Percentiles rank a stretch among this genome's conserved stretches.
Conservation (phyloP, 768 basidiomycete species). For the Coprinopsis marcescibilis region DNA sequence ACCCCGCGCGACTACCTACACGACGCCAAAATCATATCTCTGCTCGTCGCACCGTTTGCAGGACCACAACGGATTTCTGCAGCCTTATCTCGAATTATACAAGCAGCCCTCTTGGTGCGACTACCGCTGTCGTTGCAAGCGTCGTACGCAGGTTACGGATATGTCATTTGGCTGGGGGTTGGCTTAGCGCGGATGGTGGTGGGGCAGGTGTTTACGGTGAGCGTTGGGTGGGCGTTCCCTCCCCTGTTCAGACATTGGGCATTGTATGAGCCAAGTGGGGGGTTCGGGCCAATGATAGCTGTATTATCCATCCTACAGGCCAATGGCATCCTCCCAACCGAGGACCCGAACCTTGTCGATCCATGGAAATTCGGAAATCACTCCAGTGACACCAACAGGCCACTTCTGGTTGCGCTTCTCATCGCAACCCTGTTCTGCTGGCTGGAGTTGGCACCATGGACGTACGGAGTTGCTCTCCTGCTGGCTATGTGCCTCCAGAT, state of each 20-base stretch:
- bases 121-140: too few species aligned
- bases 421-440: conserved; percentile 6
- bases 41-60: too few species aligned
- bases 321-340: background rate
- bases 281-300: conserved; percentile 27
- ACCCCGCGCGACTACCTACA: too few species aligned
- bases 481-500: conserved; percentile 19
- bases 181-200: too few species aligned
- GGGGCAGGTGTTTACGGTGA: conserved; percentile 21
- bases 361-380: background rate
- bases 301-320: conserved; percentile 11
- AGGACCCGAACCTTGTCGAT: background rate
- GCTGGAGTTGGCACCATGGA: conserved; percentile 35
- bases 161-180: too few species aligned
- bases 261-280: conserved; percentile 31
- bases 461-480: conserved; percentile 26
- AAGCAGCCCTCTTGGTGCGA: too few species aligned
- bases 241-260: conserved; percentile 34
- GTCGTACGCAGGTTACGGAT: too few species aligned
- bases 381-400: background rate
- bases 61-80: too few species aligned
- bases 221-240: conserved; percentile 35
- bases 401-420: background rate
- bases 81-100: too few species aligned
- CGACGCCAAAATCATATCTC: too few species aligned